These are phyloP conservation scores for Xerocomellus chrysenteron DNA, from an alignment of 768 basidiomycete species.

Conservation along the genomic window DNA sequence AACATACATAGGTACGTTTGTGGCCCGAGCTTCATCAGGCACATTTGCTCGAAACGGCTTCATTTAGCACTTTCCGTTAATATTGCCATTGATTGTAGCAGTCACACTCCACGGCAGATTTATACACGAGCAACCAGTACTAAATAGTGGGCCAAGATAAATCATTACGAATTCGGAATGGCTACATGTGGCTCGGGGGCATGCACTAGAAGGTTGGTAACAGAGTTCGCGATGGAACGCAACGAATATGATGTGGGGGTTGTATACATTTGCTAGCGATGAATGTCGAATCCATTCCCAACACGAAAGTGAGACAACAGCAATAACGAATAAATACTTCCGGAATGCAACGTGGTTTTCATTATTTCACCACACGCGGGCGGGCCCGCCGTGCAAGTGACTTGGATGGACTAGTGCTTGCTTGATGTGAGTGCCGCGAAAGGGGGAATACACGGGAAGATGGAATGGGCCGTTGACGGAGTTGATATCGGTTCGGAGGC, in stretches of 20 bases:
- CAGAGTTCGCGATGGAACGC: background rate
- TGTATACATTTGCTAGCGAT: slow-evolving; percentile 3
- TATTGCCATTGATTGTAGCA: too few relatives aligned
- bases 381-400: slow-evolving; percentile 16
- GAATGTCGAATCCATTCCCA: slow-evolving; percentile 7
- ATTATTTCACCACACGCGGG: slow-evolving; percentile 9
- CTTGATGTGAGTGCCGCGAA: slow-evolving; percentile 21
- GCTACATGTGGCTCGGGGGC: slow-evolving; percentile 4
- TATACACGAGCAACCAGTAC: background rate
- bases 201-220: too few relatives aligned
- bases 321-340: slow-evolving; percentile 37
- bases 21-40: too few relatives aligned
- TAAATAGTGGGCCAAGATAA: too few relatives aligned
- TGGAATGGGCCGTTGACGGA: slow-evolving; percentile 28
- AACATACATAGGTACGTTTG: too few relatives aligned
- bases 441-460: slow-evolving; percentile 12
- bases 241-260: background rate
- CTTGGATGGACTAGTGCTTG: slow-evolving; percentile 6
- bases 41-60: too few relatives aligned
- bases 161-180: background rate
- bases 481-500: slow-evolving; percentile 27
- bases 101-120: background rate
- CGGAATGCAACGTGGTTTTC: background rate
- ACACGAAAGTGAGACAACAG: slow-evolving; percentile 29
- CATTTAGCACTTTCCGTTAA: too few relatives aligned